These are phyloP conservation scores for Aspergillus ibericus DNA, from an alignment of 2,329 filamentous ascomycete genomes.

Conservation along the genomic window DNA sequence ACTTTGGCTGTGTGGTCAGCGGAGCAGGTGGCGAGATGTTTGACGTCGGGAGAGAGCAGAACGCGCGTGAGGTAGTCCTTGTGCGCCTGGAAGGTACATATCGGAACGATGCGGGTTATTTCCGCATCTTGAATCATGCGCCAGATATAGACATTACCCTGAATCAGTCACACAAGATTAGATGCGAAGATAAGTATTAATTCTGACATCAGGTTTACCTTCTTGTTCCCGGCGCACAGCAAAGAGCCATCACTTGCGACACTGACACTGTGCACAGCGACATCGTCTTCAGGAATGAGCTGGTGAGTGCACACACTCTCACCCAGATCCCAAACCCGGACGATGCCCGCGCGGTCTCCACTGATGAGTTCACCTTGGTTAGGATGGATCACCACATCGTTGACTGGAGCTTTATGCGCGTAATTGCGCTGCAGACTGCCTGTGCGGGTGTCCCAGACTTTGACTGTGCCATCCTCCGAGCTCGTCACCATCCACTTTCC, in stretches of 20 bases:
- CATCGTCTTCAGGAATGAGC: conserved; percentile 92
- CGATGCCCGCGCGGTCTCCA: conserved; percentile 88
- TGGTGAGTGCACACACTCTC: conserved; percentile 98
- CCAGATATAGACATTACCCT: conserved; percentile 99
- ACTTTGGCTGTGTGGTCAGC: conserved; percentile 95
- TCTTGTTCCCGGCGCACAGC: conserved; percentile 89
- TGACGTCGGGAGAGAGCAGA: conserved; percentile 87
- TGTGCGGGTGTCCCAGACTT: conserved; percentile 91
- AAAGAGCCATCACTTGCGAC: conserved; percentile 92
- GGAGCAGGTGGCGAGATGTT: conserved; percentile 89
- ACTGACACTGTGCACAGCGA: conserved; percentile 89
- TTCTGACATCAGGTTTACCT: conserved; percentile 51
- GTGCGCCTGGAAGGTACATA: conserved; percentile 87
- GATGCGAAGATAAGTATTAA: background rate
- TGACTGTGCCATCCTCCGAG: conserved; percentile 93
- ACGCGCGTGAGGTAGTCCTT: conserved; percentile 91
- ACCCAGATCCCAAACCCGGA: conserved; percentile 92
- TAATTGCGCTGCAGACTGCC: conserved; percentile 91
- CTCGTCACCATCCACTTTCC: conserved; percentile 99
- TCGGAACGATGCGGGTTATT: conserved; percentile 77
- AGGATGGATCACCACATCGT: conserved; percentile 98
- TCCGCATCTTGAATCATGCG: conserved; percentile 82
- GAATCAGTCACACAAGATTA: conserved; percentile 8
- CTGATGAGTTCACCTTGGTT: conserved; percentile 98
- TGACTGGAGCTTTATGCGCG: conserved; percentile 81